Evolutionary conservation across 768 basidiomycete species (phyloP), one percentile per base, ranked within the genome.

Genomic region (Lentinula detonsa): DNA sequence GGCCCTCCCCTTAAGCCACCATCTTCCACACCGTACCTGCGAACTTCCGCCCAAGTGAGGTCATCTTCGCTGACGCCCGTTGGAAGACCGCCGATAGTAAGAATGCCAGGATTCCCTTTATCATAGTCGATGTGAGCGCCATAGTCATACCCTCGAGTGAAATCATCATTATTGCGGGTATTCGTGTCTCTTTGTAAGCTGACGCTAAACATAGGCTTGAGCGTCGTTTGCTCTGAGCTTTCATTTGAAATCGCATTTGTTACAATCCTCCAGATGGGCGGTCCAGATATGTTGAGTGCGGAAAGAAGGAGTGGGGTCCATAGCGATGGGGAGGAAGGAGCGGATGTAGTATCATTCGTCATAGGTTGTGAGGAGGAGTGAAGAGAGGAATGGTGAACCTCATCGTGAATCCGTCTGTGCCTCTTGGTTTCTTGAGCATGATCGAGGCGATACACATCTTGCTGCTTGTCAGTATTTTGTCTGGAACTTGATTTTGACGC

Each of bases 81-180:
- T 3, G 89, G 90, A 6, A 91, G 74, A 56, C 79, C 82, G 4
- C 91, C 91, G 21, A 92, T 75, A 57, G 83, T 87, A 40, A 91
- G 70, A 61, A 82, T 70, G 2, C 90, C 89, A 13, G 78, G 72
- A 60, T 89, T 88, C 0, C 87, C 87, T 1, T 87, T 86, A n/a
- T 88, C 73, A 42, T 87, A n/a, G 8, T 35, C 51, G 16, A n/a
- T 31, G 7, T 13, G 37, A 9, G 7, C 7, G 5, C 48, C 21
- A 49, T 5, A 21, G 5, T 50, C 8, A 50, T 50, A 15, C 4
- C 9, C 21, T 50, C 15, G 28, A 8, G 43, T 18, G 43, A 45
- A 33, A 4, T 23, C 8, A 33, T 39, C 34, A 18, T 28, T 11
- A 23, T 40, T 23, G 13, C 40, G 40, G 5, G 40, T 28, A 33